A percentile compares a stretch with the other conserved stretches of the same genome.
Evolutionary conservation across 2,329 filamentous ascomycete genomes (phyloP).

Genomic region (Xylaria sp.): DNA sequence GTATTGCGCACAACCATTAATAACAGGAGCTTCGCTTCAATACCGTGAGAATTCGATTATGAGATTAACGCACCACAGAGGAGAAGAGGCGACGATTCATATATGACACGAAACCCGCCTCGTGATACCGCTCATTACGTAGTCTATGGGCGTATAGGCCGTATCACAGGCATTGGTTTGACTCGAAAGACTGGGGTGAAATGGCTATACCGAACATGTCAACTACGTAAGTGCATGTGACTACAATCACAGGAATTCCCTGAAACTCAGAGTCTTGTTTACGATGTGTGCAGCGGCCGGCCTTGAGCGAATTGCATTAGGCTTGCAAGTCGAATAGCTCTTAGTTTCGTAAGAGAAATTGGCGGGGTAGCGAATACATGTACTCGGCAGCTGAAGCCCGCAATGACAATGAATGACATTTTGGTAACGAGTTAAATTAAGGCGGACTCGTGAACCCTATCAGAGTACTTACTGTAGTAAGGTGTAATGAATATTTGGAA

Average conservation of each 20-base stretch:
- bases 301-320: neutral
- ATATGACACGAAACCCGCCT: neutral
- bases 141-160: neutral
- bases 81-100: neutral
- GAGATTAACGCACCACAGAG: neutral
- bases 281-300: neutral
- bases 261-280: neutral
- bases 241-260: slow-evolving; percentile 16
- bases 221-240: slow-evolving; percentile 11
- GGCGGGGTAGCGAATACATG: neutral
- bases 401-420: neutral
- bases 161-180: neutral
- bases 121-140: neutral
- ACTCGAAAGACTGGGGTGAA: slow-evolving; percentile 25
- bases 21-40: neutral
- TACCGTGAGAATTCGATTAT: neutral
- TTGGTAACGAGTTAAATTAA: neutral
- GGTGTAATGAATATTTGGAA: neutral
- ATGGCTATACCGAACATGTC: neutral
- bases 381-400: neutral
- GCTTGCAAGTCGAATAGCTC: neutral
- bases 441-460: neutral
- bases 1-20: neutral
- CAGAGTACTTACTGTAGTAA: neutral
- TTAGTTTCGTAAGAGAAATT: neutral